Evolutionary conservation across 306 rosid species (phyloP).

Genomic region (Betula pendula): DNA sequence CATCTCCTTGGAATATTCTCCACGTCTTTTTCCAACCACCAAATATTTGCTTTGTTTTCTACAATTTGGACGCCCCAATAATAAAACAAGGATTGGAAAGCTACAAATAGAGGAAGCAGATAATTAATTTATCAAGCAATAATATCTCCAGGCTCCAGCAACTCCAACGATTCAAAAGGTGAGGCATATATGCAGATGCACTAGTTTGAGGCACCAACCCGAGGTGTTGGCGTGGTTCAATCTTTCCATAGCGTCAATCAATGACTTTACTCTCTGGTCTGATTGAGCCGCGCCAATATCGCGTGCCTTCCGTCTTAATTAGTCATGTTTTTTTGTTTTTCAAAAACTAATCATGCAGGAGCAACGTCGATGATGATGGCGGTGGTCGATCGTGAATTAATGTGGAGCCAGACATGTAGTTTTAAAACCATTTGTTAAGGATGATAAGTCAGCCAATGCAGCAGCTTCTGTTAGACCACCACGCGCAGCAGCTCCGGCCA

Average conservation of each 20-base stretch:
- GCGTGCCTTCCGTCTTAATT: neutral
- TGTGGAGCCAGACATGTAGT: no score
- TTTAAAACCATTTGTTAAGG: no score
- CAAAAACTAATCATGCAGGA: no score
- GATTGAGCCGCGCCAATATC: conserved; percentile 64
- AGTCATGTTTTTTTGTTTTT: no score
- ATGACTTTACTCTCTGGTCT: conserved; percentile 25
- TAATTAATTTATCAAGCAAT: neutral
- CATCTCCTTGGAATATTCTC: neutral
- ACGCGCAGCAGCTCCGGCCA: no score
- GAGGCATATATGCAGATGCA: neutral
- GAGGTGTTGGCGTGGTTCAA: conserved; percentile 54
- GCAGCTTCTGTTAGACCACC: no score
- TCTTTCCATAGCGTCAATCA: conserved; percentile 26
- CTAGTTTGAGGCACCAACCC: conserved; percentile 5
- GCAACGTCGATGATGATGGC: no score
- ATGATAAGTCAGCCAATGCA: no score
- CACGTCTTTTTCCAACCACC: neutral
- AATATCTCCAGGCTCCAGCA: neutral
- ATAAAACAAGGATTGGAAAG: neutral
- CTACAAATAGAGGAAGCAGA: neutral
- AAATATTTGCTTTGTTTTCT: neutral
- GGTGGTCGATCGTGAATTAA: no score
- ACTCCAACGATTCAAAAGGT: neutral
- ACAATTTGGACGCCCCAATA: neutral